Percentiles rank a stretch among this genome's conserved stretches.
Conservation (phyloP, 2,329 filamentous ascomycete genomes). For the Parasarocladium wereldwijsianum region DNA sequence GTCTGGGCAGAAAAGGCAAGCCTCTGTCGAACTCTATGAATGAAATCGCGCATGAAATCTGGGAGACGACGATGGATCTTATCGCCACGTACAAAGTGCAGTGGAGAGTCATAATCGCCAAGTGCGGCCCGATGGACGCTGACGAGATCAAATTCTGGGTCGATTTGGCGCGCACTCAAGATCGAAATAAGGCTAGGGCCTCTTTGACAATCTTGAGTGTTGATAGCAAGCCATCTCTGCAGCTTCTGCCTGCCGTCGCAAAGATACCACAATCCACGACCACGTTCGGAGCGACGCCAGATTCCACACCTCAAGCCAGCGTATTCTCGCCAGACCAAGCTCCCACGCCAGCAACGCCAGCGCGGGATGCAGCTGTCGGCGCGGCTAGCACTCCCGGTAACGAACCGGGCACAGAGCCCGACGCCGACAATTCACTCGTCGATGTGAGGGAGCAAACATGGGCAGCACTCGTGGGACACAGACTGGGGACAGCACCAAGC, state of each 20-base stretch:
- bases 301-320: constrained; percentile 48
- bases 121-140: constrained; percentile 52
- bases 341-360: constrained; percentile 33
- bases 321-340: constrained; percentile 47
- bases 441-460: constrained; percentile 64
- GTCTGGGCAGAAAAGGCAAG: constrained; percentile 45
- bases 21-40: constrained; percentile 36
- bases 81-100: constrained; percentile 55
- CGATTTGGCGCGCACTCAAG: constrained; percentile 35
- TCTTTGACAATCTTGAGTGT: constrained; percentile 48
- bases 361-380: constrained; percentile 22
- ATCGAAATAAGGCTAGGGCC: constrained; percentile 25
- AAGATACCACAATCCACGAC: constrained; percentile 30
- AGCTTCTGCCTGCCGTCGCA: constrained; percentile 41
- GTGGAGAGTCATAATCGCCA: constrained; percentile 65
- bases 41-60: constrained; percentile 60
- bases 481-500: constrained; percentile 43
- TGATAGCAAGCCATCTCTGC: constrained; percentile 49
- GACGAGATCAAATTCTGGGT: constrained; percentile 50
- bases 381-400: constrained; percentile 26
- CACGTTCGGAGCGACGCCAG: constrained; percentile 45
- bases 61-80: constrained; percentile 63
- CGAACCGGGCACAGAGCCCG: constrained; percentile 25
- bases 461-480: constrained; percentile 56
- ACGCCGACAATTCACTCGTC: constrained; percentile 49